Base-by-base conservation (phyloP, 2,329 filamentous ascomycete species). In the Aureobasidium pullulans region DNA sequence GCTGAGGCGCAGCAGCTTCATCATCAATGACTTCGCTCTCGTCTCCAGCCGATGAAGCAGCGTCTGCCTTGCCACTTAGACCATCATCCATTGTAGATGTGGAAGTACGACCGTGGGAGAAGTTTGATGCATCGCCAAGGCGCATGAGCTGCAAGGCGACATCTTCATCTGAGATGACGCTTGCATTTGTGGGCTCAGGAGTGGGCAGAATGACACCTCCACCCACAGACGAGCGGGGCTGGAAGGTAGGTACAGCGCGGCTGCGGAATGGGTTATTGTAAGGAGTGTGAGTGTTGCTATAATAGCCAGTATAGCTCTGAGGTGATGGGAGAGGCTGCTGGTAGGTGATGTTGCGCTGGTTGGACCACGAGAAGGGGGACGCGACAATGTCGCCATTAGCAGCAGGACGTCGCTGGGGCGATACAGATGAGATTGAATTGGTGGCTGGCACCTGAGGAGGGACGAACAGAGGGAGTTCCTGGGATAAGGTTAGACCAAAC, bases 111-210 rank as follows among this genome's bases (percentile, higher is more conserved):
- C 91, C 92, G 68, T 96, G 90, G 15, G 48, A 96, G 69, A 95
- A 88, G 71, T 96, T 96, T 60, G 91, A 94, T 66, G 92, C 90
- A 71, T 96, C 92, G 47, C 94, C 92, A 58, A 99, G 83, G 66
- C 93, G 88, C 86, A 99, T 97, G 68, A 99, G 80, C 76, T 97
- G 94, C 70, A 96, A 87, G 60, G 94, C 94, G 63, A 97, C 94
- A 74, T 99, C 94, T 74, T 99, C 94, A 71, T 99, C 94, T 13
- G 93, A 97, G 73, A 99, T 93, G 73, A 90, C 95, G 75, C 93
- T 97, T 58, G 90, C 90, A 66, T 97, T 89, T 11, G 94, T 99
- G n/a, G 93, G 93, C 68, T 97, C 94, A 29, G 94, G 94, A 2
- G 94, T 99, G 19, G 92, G 92, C 64, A 96, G 79, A 66, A 95